Base-by-base conservation (phyloP, 2,329 filamentous ascomycete species). In the Fusarium coffeatum region DNA sequence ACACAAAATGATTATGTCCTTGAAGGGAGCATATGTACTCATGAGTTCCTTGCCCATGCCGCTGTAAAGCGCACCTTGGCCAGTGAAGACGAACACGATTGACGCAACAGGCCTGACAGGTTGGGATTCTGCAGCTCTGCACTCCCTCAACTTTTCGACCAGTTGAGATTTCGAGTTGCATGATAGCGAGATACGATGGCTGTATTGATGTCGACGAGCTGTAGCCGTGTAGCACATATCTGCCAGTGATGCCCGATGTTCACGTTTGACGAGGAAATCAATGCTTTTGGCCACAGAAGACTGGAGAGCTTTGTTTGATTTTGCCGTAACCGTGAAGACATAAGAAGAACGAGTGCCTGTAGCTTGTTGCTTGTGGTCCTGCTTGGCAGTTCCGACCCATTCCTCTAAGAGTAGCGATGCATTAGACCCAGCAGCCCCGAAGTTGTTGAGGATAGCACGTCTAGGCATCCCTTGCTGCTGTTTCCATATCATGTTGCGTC, bases 401-500 rank as follows among this genome's bases (percentile, higher is more conserved):
- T 58, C 55, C n/a, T 58, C 55, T 7, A 58, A 4, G 12, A 58
- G 55, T 7, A 58, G 12, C 5, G 55, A 51, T 37, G 55, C 47
- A 22, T 58, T 58, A 4, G 46, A 51, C 10, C 55, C 55, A 15
- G 55, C 55, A 37, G 55, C 55, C 11, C 46, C 46, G 37, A 58
- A 58, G 9, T 58, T 58, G 18, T 58, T 58, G 18, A 58, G 46
- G 4, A 58, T 22, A 16, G 47, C 55, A n/a, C 55, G 22, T 13
- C 55, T 51, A 4, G 40, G 37, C 7, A n/a, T 9, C 4, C 47
- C 22, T 5, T 1, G 2, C 15, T 28, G 12, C 6, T 8, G 25
- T 2, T 8, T n/a, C 55, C 55, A 58, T 1, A 10, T 18, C 7
- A 30, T 15, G 1, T 53, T 58, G 1, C 7, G 10, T 15, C 22